phyloP scores from a whole-genome alignment of 1,139 yeast genomes.

The Hanseniaspora sp. region DNA sequence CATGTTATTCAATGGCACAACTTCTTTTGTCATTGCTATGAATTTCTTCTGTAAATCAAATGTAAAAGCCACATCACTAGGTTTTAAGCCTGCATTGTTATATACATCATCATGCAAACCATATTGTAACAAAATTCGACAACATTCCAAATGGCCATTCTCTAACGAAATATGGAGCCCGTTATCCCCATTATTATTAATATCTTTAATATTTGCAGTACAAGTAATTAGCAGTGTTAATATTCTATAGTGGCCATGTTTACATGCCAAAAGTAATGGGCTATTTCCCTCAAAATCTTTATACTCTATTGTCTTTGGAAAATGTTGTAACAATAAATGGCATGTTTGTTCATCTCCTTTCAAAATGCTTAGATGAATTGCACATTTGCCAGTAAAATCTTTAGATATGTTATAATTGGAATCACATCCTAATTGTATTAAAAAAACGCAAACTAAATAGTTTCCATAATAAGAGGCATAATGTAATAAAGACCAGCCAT shows the following conservation, averaged over 20 bases:
- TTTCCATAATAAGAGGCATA: slow-evolving; percentile 77
- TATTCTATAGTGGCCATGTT: slow-evolving; percentile 58
- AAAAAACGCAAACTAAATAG: slow-evolving; percentile 61
- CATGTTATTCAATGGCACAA: not conserved
- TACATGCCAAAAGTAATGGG: slow-evolving; percentile 64
- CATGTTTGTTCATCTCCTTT: slow-evolving; percentile 70
- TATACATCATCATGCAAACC: slow-evolving; percentile 34
- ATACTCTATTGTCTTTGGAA: slow-evolving; percentile 56
- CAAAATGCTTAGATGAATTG: slow-evolving; percentile 62
- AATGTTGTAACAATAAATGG: slow-evolving; percentile 70
- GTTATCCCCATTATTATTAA: slow-evolving; percentile 60
- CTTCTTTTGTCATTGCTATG: slow-evolving; percentile 20
- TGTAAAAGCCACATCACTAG: slow-evolving; percentile 47
- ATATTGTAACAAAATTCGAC: slow-evolving; percentile 46
- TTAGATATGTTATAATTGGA: slow-evolving; percentile 35
- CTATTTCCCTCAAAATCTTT: slow-evolving; percentile 50
- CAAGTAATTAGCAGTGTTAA: slow-evolving; percentile 59
- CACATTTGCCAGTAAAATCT: slow-evolving; percentile 60
- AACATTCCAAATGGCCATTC: slow-evolving; percentile 56
- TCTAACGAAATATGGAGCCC: slow-evolving; percentile 74
- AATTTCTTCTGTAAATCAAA: slow-evolving; percentile 37
- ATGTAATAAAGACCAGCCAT: slow-evolving; percentile 83
- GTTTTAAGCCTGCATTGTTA: slow-evolving; percentile 60
- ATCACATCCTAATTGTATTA: slow-evolving; percentile 44
- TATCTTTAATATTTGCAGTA: slow-evolving; percentile 60